Percentiles rank a stretch among this genome's conserved stretches.
phyloP scores from a whole-genome alignment of 306 rosid genomes.

The Mimosa bimucronata region DNA sequence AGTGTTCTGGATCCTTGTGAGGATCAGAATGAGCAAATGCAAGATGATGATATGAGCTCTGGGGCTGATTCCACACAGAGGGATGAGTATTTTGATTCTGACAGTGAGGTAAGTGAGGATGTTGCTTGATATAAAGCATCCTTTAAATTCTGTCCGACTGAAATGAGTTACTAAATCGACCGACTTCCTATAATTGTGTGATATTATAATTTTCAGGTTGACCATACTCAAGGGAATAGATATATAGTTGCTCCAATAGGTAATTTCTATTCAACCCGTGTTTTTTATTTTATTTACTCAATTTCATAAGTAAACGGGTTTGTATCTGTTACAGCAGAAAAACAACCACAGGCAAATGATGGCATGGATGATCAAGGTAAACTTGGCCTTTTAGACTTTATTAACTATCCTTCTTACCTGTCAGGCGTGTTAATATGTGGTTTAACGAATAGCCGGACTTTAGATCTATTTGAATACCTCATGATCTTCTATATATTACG shows the following conservation, averaged over 20 bases:
- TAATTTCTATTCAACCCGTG: slow-evolving; percentile 39
- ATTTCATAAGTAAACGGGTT: slow-evolving; percentile 8
- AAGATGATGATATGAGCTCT: slow-evolving; percentile 44
- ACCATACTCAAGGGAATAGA: slow-evolving; percentile 63
- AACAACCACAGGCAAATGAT: slow-evolving; percentile 57
- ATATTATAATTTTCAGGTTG: slow-evolving; percentile 55
- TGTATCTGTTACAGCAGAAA: slow-evolving; percentile 53
- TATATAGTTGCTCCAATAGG: slow-evolving; percentile 78
- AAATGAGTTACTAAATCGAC: slow-evolving; percentile 18
- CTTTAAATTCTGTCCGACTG: slow-evolving; percentile 8
- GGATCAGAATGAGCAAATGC: slow-evolving; percentile 54
- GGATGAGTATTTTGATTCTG: slow-evolving; percentile 50
- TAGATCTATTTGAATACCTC: slow-evolving; percentile 11
- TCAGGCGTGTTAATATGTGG: background rate
- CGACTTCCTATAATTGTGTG: slow-evolving; percentile 26
- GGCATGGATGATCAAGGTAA: slow-evolving; percentile 74
- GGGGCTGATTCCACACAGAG: slow-evolving; percentile 50
- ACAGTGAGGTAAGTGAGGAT: slow-evolving; percentile 51
- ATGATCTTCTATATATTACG: slow-evolving; percentile 24
- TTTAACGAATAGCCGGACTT: too few relatives aligned
- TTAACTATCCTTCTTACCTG: background rate
- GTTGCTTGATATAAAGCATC: slow-evolving; percentile 28
- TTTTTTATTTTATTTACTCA: slow-evolving; percentile 27
- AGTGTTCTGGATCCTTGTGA: slow-evolving; percentile 63
- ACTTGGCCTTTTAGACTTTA: slow-evolving; percentile 7